Percentiles rank a stretch among this genome's conserved stretches.
phyloP scores from a whole-genome alignment of 2,329 filamentous ascomycete genomes.

The Helminthosporium solani region DNA sequence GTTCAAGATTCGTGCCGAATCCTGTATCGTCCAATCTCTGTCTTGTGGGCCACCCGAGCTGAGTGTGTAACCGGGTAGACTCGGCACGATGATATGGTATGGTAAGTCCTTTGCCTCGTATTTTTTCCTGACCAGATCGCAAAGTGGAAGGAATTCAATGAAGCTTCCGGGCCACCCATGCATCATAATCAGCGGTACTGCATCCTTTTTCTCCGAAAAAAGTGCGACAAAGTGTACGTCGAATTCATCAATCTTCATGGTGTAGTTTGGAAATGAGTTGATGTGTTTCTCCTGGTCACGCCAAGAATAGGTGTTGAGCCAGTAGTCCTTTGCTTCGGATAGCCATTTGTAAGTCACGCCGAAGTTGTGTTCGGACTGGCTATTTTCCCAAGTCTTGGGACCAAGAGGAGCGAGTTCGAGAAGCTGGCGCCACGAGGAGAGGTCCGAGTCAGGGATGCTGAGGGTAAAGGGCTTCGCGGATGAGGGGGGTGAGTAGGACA shows the following conservation, averaged over 20 bases:
- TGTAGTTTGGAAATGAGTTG: constrained; percentile 57
- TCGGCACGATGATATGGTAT: constrained; percentile 60
- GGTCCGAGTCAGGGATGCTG: constrained; percentile 31
- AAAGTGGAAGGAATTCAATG: constrained; percentile 58
- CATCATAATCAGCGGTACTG: constrained; percentile 54
- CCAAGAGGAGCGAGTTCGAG: constrained; percentile 26
- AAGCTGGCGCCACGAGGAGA: constrained; percentile 40
- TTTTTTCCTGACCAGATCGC: constrained; percentile 49
- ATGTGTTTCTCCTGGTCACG: constrained; percentile 44
- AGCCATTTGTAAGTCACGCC: constrained; percentile 40
- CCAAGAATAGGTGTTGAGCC: constrained; percentile 43
- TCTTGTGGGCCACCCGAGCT: constrained; percentile 50
- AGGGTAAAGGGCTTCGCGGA: constrained; percentile 37
- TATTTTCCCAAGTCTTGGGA: background rate
- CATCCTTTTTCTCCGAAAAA: constrained; percentile 56
- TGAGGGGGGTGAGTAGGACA: constrained; percentile 35
- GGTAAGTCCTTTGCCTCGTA: constrained; percentile 55
- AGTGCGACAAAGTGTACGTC: constrained; percentile 57
- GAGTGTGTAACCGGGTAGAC: constrained; percentile 58
- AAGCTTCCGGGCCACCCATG: constrained; percentile 61
- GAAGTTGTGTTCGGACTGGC: background rate
- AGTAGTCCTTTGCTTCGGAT: constrained; percentile 38
- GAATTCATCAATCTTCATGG: constrained; percentile 45
- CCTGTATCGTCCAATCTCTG: constrained; percentile 45
- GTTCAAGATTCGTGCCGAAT: constrained; percentile 51